phyloP scores from a whole-genome alignment of 2,329 filamentous ascomycete genomes.

The Beauveria sp. region DNA sequence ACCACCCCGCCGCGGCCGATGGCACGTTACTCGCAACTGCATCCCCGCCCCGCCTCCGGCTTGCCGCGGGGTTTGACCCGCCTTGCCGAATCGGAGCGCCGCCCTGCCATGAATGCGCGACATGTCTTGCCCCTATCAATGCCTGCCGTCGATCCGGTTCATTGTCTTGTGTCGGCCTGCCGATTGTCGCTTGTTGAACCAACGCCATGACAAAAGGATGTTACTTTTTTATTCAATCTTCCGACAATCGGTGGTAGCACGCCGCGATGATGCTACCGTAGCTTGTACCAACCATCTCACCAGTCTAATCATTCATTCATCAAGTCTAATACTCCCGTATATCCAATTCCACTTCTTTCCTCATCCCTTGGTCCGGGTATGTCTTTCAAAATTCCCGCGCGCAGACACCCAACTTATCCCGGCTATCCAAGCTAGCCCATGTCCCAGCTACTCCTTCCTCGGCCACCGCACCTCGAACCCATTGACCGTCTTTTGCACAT shows the following conservation, averaged over 20 bases:
- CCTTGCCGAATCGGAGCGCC: neutral
- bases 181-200: neutral
- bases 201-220: neutral
- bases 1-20: neutral
- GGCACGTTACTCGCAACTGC: slow-evolving; percentile 2
- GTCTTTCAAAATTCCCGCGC: too few species aligned
- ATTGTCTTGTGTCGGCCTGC: neutral
- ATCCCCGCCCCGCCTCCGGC: neutral
- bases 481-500: slow-evolving; percentile 73
- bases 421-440: too few species aligned
- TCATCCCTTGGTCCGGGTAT: too few species aligned
- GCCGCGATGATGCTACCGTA: too few species aligned
- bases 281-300: too few species aligned
- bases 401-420: too few species aligned
- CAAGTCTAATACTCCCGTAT: too few species aligned
- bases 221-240: neutral
- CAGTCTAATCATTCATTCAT: too few species aligned
- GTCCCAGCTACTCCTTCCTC: slow-evolving; percentile 17
- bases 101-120: neutral
- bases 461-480: slow-evolving; percentile 69
- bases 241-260: neutral
- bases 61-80: neutral
- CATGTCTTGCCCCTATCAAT: neutral
- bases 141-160: slow-evolving; percentile 6
- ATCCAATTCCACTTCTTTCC: too few species aligned